Base-by-base conservation (phyloP, 2,329 filamentous ascomycete species). In the Colletotrichum navitas region DNA sequence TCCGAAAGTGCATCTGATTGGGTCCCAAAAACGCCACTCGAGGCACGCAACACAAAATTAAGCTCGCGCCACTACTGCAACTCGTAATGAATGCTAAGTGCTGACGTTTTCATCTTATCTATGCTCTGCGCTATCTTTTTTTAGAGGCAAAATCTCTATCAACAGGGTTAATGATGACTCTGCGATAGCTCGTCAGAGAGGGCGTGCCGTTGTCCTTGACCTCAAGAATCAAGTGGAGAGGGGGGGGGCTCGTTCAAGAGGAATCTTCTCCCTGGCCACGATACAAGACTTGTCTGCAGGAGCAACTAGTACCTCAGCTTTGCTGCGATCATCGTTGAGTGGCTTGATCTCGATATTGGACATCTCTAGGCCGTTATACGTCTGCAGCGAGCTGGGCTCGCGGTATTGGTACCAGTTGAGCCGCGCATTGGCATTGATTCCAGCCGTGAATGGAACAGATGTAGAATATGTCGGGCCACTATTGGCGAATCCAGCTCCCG, bases 371-470 rank as follows among this genome's bases (percentile, higher is more conserved):
- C 80, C 77, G 2, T 82, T 78, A 51, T 75, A 78, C 79, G 83
- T 85, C 71, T 87, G 84, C 2, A 82, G 72, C 10, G 78, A 76
- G 55, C 73, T 77, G 1, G 79, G 77, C 63, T 82, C 81, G 16
- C 72, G 74, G 75, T 88, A 88, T 47, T 87, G 85, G 76, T 81
- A 86, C 86, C 86, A 87, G 60, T 81, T 82, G 78, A 84, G 87
- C 79, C 0, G 88, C 88, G 63, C 84, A 75, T 2, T 81, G 82
- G 72, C 90, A 91, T 59, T 86, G 80, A 74, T 86, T 87, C 83
- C 85, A 90, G 8, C 83, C 87, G 75, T 90, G 88, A 1, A 89
- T 77, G 0, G 85, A 87, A 18, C 80, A 80, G 65, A 90, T 88
- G 77, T 88, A 90, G 74, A 88, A 86, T 8, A 90, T 76, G 34